Conservation (phyloP, 1,284 basidiomycete genomes). For the Cutaneotrichosporon mucoides region DNA sequence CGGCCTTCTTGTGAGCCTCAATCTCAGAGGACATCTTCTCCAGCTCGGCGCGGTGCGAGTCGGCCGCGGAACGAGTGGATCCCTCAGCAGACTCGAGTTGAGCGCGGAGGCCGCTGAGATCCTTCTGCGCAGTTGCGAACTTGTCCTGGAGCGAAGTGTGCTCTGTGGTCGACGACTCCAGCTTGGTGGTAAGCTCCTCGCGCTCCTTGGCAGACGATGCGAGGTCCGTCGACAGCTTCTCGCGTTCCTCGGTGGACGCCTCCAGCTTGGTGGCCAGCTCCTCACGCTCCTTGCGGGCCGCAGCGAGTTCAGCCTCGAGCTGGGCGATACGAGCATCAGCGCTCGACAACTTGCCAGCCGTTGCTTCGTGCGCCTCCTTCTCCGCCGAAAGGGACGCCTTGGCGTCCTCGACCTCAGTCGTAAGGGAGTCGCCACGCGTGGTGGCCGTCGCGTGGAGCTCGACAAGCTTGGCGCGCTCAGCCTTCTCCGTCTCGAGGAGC, state of each 20-base stretch:
- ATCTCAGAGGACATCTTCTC: not conserved
- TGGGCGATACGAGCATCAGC: conserved; percentile 6
- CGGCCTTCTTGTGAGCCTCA: not conserved
- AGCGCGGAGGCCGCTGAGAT: not conserved
- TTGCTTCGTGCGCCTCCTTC: not conserved
- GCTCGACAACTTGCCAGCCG: conserved; percentile 2
- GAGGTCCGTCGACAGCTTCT: not conserved
- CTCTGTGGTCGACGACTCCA: not conserved
- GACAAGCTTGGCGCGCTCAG: conserved; percentile 3
- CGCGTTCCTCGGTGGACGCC: not conserved
- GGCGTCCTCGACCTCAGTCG: conserved; percentile 6
- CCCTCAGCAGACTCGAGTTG: not conserved
- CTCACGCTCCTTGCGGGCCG: conserved; percentile 6
- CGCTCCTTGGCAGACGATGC: not conserved
- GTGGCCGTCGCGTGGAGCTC: conserved; percentile 3
- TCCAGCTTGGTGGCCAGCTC: not conserved
- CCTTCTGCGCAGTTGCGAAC: conserved; percentile 1
- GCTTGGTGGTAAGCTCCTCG: not conserved
- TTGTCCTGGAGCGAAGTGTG: conserved; percentile 12
- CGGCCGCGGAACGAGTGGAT: not conserved
- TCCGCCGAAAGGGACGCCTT: conserved; percentile 6
- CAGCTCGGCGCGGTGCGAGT: not conserved
- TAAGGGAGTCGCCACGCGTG: conserved; percentile 7
- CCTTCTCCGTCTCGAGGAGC: conserved; percentile 7
- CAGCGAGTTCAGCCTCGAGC: conserved; percentile 14